These are phyloP conservation scores for Lophium mytilinum DNA, from an alignment of 495 filamentous ascomycete genomes.

Conservation along the genomic window DNA sequence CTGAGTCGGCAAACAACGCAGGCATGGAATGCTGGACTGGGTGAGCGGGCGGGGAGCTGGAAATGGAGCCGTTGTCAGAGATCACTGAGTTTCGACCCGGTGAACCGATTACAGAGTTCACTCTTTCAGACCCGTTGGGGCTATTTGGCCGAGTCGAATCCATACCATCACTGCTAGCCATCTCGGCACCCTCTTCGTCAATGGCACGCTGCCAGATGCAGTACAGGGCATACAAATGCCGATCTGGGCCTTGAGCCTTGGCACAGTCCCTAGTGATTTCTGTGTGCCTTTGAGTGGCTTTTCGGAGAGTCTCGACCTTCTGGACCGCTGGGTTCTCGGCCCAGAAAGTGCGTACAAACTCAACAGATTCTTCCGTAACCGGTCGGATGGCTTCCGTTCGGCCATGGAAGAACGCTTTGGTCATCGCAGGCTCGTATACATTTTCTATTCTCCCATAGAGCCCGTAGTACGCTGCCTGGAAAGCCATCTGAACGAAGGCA, in stretches of 20 bases:
- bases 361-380: slow-evolving; percentile 68
- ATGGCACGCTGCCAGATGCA: slow-evolving; percentile 89
- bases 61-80: slow-evolving; percentile 38
- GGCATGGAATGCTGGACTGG: slow-evolving; percentile 47
- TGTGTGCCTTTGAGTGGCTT: slow-evolving; percentile 75
- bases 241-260: slow-evolving; percentile 85
- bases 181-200: slow-evolving; percentile 59
- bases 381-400: slow-evolving; percentile 89
- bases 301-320: slow-evolving; percentile 77
- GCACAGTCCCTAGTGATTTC: slow-evolving; percentile 76
- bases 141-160: slow-evolving; percentile 27
- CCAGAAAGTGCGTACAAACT: slow-evolving; percentile 94
- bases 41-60: slow-evolving; percentile 31
- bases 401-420: slow-evolving; percentile 85
- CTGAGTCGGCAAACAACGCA: slow-evolving; percentile 74
- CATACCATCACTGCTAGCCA: slow-evolving; percentile 36
- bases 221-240: slow-evolving; percentile 90
- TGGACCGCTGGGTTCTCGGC: slow-evolving; percentile 71
- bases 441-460: slow-evolving; percentile 90
- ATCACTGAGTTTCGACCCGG: slow-evolving; percentile 45
- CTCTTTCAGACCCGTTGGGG: slow-evolving; percentile 15
- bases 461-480: slow-evolving; percentile 97
- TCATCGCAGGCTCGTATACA: slow-evolving; percentile 98
- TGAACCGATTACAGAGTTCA: slow-evolving; percentile 42
- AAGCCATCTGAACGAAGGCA: slow-evolving; percentile 98